A percentile compares a stretch with the other conserved stretches of the same genome.
Evolutionary conservation across 495 filamentous ascomycete species (phyloP).

Genomic region (Ascodesmis nigricans): DNA sequence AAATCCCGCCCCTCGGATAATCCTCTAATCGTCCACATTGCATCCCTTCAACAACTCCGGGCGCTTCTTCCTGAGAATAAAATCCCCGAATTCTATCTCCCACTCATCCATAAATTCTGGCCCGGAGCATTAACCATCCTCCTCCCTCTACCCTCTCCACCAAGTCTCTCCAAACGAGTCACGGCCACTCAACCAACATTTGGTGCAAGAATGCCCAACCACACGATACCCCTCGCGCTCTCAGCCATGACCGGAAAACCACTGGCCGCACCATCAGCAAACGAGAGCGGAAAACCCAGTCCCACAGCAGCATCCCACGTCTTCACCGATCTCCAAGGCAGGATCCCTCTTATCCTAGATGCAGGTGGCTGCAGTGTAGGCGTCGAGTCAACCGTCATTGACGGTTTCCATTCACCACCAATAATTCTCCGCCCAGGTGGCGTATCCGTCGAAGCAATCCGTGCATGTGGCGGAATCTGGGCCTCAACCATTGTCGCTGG

Average conservation of each 20-base stretch:
- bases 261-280: slow-evolving; percentile 85
- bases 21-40: slow-evolving; percentile 80
- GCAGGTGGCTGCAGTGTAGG: slow-evolving; percentile 70
- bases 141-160: slow-evolving; percentile 44
- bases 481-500: slow-evolving; percentile 52
- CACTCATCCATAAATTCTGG: slow-evolving; percentile 73
- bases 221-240: slow-evolving; percentile 60
- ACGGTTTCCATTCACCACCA: slow-evolving; percentile 62
- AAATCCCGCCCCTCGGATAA: slow-evolving; percentile 87
- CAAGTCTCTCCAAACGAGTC: slow-evolving; percentile 63
- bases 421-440: slow-evolving; percentile 72
- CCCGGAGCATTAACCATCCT: slow-evolving; percentile 87
- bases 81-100: slow-evolving; percentile 63
- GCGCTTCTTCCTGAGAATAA: slow-evolving; percentile 29
- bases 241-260: slow-evolving; percentile 56
- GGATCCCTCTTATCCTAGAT: slow-evolving; percentile 78
- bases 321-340: slow-evolving; percentile 54
- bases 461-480: slow-evolving; percentile 50
- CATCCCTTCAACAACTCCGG: slow-evolving; percentile 57
- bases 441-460: slow-evolving; percentile 65
- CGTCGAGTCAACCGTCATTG: slow-evolving; percentile 91
- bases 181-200: slow-evolving; percentile 68
- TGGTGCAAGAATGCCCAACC: slow-evolving; percentile 72
- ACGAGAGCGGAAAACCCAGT: slow-evolving; percentile 75
- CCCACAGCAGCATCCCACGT: slow-evolving; percentile 83